Percentiles rank a stretch among this genome's conserved stretches.
phyloP scores from a whole-genome alignment of 1,139 yeast species.

The Yamadazyma sp. region DNA sequence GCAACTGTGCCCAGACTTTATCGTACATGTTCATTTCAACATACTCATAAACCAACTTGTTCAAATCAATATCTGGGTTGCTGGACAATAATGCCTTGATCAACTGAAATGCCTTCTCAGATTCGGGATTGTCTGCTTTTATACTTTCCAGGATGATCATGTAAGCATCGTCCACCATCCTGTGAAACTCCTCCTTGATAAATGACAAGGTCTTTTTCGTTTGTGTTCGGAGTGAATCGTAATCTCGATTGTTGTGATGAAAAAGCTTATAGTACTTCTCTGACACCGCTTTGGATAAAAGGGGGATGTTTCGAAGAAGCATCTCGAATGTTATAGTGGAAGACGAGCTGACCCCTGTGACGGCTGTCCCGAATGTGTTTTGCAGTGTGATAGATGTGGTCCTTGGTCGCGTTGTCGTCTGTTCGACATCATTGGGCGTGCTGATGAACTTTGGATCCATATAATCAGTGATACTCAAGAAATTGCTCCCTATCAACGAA shows the following conservation, averaged over 20 bases:
- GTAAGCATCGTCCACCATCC: constrained; percentile 38
- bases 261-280: constrained; percentile 44
- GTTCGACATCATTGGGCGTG: constrained; percentile 1
- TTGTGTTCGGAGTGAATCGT: constrained; percentile 30
- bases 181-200: constrained; percentile 33
- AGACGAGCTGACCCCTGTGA: background rate
- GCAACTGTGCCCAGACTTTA: constrained; percentile 57
- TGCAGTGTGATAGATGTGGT: no score
- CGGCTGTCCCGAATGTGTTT: no score
- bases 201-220: constrained; percentile 28
- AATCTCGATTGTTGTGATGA: constrained; percentile 44
- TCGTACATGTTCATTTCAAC: constrained; percentile 70
- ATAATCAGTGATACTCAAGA: constrained; percentile 12
- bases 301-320: constrained; percentile 47
- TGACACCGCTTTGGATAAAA: constrained; percentile 46
- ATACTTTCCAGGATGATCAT: constrained; percentile 43
- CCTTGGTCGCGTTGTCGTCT: no score
- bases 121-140: constrained; percentile 34
- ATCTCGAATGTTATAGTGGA: constrained; percentile 36
- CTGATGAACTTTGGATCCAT: constrained; percentile 12
- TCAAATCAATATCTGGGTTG: constrained; percentile 54
- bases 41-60: constrained; percentile 61
- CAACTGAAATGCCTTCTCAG: constrained; percentile 35
- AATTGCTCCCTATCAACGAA: constrained; percentile 43
- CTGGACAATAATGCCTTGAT: constrained; percentile 29